phyloP scores from a whole-genome alignment of 1,284 basidiomycete species.

The Leccinum colubrinum region DNA sequence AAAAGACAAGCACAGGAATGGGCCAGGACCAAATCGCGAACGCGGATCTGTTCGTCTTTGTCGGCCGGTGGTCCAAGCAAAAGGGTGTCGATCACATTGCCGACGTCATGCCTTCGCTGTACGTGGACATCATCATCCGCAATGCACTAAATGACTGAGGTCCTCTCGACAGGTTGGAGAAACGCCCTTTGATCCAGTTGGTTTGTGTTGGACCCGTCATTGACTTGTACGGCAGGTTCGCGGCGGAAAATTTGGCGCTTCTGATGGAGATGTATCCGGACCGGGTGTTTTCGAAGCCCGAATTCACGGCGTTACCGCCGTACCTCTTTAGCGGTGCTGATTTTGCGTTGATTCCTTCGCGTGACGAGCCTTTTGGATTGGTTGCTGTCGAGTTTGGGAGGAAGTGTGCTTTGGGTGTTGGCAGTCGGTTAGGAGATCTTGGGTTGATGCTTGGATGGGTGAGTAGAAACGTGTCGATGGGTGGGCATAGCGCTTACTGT shows the following conservation, averaged over 20 bases:
- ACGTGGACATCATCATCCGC: constrained; percentile 33
- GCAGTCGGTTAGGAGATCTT: constrained; percentile 87
- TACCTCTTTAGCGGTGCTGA: constrained; percentile 93
- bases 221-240: constrained; percentile 90
- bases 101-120: constrained; percentile 88
- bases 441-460: constrained; percentile 97
- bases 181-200: constrained; percentile 81
- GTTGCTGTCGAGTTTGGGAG: constrained; percentile 94
- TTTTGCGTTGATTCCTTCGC: constrained; percentile 90
- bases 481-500: constrained; percentile 5
- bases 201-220: constrained; percentile 92
- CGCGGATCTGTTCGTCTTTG: constrained; percentile 90
- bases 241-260: constrained; percentile 87
- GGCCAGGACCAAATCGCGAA: constrained; percentile 85
- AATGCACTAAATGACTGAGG: constrained; percentile 11
- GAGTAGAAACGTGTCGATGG: constrained; percentile 31
- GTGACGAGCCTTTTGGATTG: constrained; percentile 93
- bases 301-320: constrained; percentile 91
- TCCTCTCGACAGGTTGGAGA: constrained; percentile 60
- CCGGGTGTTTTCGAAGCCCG: constrained; percentile 89
- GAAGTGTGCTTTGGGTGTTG: constrained; percentile 93
- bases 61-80: constrained; percentile 95
- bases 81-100: constrained; percentile 95
- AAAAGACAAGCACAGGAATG: constrained; percentile 93
- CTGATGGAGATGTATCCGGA: constrained; percentile 95